Conservation (phyloP, 2,329 filamentous ascomycete species). For the Fusarium nodosum region DNA sequence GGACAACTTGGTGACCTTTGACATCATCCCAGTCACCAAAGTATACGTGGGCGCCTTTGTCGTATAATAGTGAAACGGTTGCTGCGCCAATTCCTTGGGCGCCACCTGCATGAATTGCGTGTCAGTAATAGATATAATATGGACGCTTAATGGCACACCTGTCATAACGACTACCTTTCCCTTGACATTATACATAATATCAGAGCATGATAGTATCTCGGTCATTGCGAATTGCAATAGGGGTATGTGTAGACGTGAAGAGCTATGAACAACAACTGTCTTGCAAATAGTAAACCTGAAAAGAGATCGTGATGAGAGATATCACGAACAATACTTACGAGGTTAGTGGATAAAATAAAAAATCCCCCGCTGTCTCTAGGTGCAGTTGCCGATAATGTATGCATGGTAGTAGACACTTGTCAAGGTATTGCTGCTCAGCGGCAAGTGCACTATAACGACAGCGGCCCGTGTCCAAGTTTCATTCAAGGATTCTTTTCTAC, state of each 20-base stretch:
- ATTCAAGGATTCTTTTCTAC: rapidly evolving
- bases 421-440: neutral
- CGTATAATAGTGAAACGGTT: neutral
- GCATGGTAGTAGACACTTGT: neutral
- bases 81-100: slow-evolving; percentile 14
- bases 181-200: neutral
- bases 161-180: slow-evolving; percentile 4
- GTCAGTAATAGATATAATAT: neutral
- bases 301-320: rapidly evolving
- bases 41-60: slow-evolving; percentile 7
- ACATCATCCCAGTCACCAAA: neutral
- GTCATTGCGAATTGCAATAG: neutral
- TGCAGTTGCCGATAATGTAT: neutral
- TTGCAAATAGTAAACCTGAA: neutral
- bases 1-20: neutral
- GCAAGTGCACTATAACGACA: neutral
- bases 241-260: neutral
- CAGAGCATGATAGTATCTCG: neutral
- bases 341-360: neutral
- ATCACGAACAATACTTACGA: neutral
- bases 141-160: neutral
- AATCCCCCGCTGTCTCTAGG: rapidly evolving
- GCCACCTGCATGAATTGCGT: rapidly evolving
- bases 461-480: neutral
- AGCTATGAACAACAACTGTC: rapidly evolving